phyloP scores from a whole-genome alignment of 2,329 filamentous ascomycete genomes.

The Blastomyces percursus region DNA sequence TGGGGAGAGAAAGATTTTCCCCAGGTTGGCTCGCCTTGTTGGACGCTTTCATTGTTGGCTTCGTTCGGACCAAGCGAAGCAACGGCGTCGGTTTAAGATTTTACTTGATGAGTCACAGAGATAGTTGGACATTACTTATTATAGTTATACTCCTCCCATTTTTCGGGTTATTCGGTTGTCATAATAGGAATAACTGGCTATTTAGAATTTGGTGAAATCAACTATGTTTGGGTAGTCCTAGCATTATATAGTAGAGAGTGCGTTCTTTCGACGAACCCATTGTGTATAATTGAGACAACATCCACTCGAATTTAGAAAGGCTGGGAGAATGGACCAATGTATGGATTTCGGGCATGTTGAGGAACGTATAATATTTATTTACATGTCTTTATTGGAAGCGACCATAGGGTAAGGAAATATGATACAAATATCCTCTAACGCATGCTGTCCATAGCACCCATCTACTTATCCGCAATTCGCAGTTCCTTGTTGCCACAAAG shows the following conservation, averaged over 20 bases:
- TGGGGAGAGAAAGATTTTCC: slow-evolving; percentile 61
- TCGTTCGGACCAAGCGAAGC: slow-evolving; percentile 52
- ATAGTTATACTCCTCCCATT: not conserved
- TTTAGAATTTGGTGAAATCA: not conserved
- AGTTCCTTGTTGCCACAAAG: not conserved
- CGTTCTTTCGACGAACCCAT: not conserved
- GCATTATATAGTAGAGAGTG: not conserved
- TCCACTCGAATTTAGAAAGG: not conserved
- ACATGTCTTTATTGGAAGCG: not conserved
- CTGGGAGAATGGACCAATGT: not conserved
- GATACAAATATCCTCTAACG: not conserved
- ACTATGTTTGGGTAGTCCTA: not conserved
- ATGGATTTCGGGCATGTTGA: not conserved
- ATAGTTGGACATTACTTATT: slow-evolving; percentile 13
- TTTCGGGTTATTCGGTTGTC: not conserved
- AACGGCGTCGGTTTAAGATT: slow-evolving; percentile 78
- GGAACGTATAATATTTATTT: not conserved
- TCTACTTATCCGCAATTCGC: not conserved
- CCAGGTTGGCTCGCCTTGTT: slow-evolving; percentile 54
- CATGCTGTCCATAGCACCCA: not conserved
- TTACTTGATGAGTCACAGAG: slow-evolving; percentile 56
- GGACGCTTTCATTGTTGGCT: slow-evolving; percentile 51
- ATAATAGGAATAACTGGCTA: not conserved
- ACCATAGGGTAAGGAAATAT: not conserved
- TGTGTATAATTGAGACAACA: not conserved